Evolutionary conservation across 2,329 filamentous ascomycete species (phyloP).

Genomic region (Lasiodiplodia sp.): DNA sequence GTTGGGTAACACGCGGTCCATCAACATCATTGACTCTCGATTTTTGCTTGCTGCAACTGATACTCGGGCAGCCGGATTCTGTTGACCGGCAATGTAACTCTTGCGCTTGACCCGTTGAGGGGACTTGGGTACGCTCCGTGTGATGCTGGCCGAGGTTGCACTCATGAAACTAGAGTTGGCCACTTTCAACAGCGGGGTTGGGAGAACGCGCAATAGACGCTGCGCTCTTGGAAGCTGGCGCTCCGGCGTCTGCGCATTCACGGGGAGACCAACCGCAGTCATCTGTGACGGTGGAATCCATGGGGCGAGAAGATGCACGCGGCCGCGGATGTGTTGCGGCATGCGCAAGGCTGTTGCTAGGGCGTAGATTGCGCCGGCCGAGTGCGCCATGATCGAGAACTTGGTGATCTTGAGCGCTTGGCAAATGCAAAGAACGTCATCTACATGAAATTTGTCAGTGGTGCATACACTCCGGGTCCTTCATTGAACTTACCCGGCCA

Average conservation of each 20-base stretch:
- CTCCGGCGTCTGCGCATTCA: conserved; percentile 73
- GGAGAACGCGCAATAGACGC: conserved; percentile 85
- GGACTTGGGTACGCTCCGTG: conserved; percentile 57
- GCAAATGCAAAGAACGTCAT: conserved; percentile 93
- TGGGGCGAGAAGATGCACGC: conserved; percentile 91
- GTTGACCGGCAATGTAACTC: conserved; percentile 35
- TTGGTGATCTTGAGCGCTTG: conserved; percentile 90
- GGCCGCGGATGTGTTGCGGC: conserved; percentile 92
- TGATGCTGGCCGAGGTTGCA: conserved; percentile 85
- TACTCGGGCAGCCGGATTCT: conserved; percentile 31
- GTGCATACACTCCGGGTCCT: conserved; percentile 44
- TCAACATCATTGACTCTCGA: conserved; percentile 57
- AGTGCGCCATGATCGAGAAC: conserved; percentile 95
- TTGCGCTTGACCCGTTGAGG: conserved; percentile 33
- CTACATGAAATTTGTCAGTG: conserved; percentile 45
- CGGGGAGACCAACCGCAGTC: conserved; percentile 64
- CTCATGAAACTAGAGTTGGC: conserved; percentile 97
- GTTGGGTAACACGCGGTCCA: conserved; percentile 56
- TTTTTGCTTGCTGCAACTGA: conserved; percentile 44
- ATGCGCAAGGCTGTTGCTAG: conserved; percentile 93
- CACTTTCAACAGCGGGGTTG: conserved; percentile 88
- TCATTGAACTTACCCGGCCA: conserved; percentile 78
- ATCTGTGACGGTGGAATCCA: conserved; percentile 86
- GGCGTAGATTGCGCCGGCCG: conserved; percentile 96
- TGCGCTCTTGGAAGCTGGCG: conserved; percentile 92